Evolutionary conservation across 176 grass and related monocot species (phyloP).

Genomic region (Pontederia paniculata): DNA sequence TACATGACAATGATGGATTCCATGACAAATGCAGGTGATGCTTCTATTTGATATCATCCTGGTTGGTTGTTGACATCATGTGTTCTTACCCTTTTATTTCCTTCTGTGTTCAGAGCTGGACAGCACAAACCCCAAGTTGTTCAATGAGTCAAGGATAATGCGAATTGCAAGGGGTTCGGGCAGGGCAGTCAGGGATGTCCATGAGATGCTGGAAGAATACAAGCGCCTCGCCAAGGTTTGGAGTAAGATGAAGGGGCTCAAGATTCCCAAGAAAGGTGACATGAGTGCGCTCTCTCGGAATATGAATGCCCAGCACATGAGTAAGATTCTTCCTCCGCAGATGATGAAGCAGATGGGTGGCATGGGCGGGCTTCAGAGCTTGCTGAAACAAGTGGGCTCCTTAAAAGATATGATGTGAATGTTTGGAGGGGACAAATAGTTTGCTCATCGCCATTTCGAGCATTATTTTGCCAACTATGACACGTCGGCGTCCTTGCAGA

Average conservation of each 20-base stretch:
- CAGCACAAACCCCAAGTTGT: slow-evolving; percentile 67
- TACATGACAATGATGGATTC: slow-evolving; percentile 99
- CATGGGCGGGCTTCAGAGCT: slow-evolving; percentile 58
- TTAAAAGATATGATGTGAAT: slow-evolving; percentile 59
- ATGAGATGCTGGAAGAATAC: slow-evolving; percentile 84
- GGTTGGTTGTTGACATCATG: neutral
- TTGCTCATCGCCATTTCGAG: no score
- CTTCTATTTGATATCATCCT: neutral
- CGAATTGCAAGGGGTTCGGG: slow-evolving; percentile 66
- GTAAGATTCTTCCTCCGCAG: slow-evolving; percentile 69
- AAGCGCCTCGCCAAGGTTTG: slow-evolving; percentile 89
- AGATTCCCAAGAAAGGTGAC: slow-evolving; percentile 75
- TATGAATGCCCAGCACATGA: slow-evolving; percentile 72
- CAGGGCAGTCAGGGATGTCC: slow-evolving; percentile 63
- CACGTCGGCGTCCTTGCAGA: no score
- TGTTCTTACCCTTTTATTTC: neutral
- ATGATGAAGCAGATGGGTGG: slow-evolving; percentile 89
- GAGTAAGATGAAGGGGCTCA: slow-evolving; percentile 86
- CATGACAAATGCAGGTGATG: slow-evolving; percentile 76
- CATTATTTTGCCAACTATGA: no score
- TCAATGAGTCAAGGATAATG: slow-evolving; percentile 57
- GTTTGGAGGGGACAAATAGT: slow-evolving; percentile 31
- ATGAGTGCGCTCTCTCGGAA: slow-evolving; percentile 61
- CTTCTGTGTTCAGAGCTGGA: slow-evolving; percentile 58
- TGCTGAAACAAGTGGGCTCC: slow-evolving; percentile 92